Base-by-base conservation (phyloP, 345 rosid genomes). In the Sonneratia caseolaris region DNA sequence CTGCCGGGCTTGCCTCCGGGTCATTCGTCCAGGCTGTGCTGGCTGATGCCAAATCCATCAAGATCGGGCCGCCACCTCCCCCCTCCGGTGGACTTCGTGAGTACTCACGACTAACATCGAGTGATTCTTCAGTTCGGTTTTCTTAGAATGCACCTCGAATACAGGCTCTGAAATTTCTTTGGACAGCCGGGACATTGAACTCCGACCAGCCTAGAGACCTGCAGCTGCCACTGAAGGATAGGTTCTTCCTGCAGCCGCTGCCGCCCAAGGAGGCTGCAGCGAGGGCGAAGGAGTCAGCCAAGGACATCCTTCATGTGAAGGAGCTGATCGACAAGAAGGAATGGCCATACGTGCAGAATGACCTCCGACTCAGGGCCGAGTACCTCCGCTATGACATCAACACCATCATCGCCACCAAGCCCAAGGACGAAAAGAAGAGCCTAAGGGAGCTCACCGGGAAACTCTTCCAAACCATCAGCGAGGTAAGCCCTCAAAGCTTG, bases 21-120 rank as follows among this genome's bases (percentile, higher is more conserved):
- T 86, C 97, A 40, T 84, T 87, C 61, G 97, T 83, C 74, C 88
- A 85, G 67, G 89, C 84, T 45, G 96, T 91, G 32, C 82, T 90
- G 22, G 98, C 97, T 10, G 96, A 81, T 1, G 89, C 85, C 73
- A 53, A 7, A 32, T 69, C 96, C 36, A 94, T 94, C 87, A 91
- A 87, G 77, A 75, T 94, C 15, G 97, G 98, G 56, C 91, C 93
- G 16, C 92, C 96, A 70, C 98, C 98, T 0, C 85, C 91, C 40
- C 98, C 91, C 32, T 91, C 97, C 43, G 98, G 97, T 35, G 98
- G 98, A 40, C 85, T 94, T 66, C 87, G 97, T 94, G 85, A 87
- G 97, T 87, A 42, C 15, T 15, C 68, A 13, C 35, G 24, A 21
- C 10, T 13, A 32, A 2, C 59, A 53, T 18, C 8, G 7, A 18